Percentiles rank a stretch among this genome's conserved stretches.
These are phyloP conservation scores for Picochlorum sp. DNA, from an alignment of 139 green algal species.

Conservation along the genomic window DNA sequence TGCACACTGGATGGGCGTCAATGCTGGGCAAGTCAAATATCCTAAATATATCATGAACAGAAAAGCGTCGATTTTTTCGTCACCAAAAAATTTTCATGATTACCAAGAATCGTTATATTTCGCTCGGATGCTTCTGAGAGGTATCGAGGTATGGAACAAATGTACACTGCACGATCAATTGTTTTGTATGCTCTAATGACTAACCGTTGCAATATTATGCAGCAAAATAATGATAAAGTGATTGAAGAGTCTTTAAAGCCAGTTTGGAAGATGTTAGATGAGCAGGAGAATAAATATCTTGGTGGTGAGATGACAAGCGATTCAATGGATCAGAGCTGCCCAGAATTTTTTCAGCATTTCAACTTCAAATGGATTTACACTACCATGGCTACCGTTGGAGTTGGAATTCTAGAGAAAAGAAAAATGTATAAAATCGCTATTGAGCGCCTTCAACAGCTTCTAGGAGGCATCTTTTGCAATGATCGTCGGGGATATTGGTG, in stretches of 20 bases:
- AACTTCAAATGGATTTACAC: constrained; percentile 39
- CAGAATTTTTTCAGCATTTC: background rate
- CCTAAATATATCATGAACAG: constrained; percentile 36
- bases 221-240: constrained; percentile 14
- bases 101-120: constrained; percentile 60
- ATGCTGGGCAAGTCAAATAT: constrained; percentile 54
- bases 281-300: constrained; percentile 14
- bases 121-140: constrained; percentile 33
- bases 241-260: constrained; percentile 22
- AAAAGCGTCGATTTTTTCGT: constrained; percentile 24
- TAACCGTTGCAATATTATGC: background rate
- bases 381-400: constrained; percentile 56
- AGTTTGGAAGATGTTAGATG: constrained; percentile 18
- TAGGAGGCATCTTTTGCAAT: constrained; percentile 54
- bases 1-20: constrained; percentile 47
- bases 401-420: constrained; percentile 62
- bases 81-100: constrained; percentile 39
- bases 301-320: too few relatives aligned
- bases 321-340: background rate
- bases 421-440: constrained; percentile 42
- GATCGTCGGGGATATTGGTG: constrained; percentile 68
- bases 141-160: constrained; percentile 37
- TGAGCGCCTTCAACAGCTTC: constrained; percentile 49
- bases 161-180: background rate
- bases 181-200: background rate